A percentile compares a stretch with the other conserved stretches of the same genome.
Evolutionary conservation across 202 grass and related monocot genomes (phyloP).

Genomic region (Tripidium arundinaceum): DNA sequence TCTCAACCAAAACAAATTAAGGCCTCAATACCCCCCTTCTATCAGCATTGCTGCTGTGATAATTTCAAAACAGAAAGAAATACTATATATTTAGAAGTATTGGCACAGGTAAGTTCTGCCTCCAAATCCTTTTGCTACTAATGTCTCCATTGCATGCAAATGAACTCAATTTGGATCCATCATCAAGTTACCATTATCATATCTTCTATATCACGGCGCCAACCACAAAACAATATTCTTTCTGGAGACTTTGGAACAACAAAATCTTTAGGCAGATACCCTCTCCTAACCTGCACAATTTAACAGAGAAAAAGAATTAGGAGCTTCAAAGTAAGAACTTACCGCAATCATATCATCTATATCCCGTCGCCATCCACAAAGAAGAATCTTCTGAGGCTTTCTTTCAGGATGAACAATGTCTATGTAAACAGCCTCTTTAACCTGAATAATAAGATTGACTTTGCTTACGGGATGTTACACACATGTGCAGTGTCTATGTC

Average conservation of each 20-base stretch:
- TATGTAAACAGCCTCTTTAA: slow-evolving; percentile 77
- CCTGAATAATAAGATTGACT: slow-evolving; percentile 77
- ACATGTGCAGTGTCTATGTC: slow-evolving; percentile 41
- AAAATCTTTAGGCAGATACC: slow-evolving; percentile 81
- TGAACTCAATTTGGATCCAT: slow-evolving; percentile 41
- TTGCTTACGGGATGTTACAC: slow-evolving; percentile 41
- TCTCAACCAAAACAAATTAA: slow-evolving; percentile 15
- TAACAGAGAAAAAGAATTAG: slow-evolving; percentile 59
- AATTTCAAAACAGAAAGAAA: not conserved
- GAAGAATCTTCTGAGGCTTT: slow-evolving; percentile 83
- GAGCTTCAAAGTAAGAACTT: slow-evolving; percentile 57
- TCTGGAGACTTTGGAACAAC: slow-evolving; percentile 72
- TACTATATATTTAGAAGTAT: slow-evolving; percentile 8
- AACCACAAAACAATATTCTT: slow-evolving; percentile 95
- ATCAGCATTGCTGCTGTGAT: not conserved
- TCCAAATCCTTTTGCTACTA: slow-evolving; percentile 10
- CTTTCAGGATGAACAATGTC: slow-evolving; percentile 62
- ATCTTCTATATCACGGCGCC: slow-evolving; percentile 87
- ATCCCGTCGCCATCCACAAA: slow-evolving; percentile 84
- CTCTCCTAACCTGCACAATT: slow-evolving; percentile 66
- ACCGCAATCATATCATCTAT: slow-evolving; percentile 92
- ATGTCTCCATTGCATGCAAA: slow-evolving; percentile 11
- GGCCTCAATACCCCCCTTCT: not conserved
- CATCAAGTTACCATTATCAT: slow-evolving; percentile 88
- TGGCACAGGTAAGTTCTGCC: not conserved